A percentile compares a stretch with the other conserved stretches of the same genome.
phyloP scores from a whole-genome alignment of 306 rosid genomes.

The Vigna nakashimae region DNA sequence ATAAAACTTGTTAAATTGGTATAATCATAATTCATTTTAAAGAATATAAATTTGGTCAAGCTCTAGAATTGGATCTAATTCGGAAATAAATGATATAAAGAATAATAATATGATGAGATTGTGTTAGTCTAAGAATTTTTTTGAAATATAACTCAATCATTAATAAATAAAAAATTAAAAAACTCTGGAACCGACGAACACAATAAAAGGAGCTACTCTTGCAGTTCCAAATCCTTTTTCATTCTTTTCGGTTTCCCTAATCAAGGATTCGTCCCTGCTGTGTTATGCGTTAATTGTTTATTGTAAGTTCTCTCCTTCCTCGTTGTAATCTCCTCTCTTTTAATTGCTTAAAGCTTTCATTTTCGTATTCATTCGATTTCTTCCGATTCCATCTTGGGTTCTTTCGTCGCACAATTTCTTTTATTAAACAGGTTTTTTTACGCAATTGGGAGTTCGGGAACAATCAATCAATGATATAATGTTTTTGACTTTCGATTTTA shows the following conservation, averaged over 20 bases:
- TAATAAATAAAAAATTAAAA: not conserved
- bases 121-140: not conserved
- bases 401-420: not conserved
- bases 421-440: not conserved
- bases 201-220: conserved; percentile 8
- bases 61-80: too few species aligned
- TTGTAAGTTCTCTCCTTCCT: conserved; percentile 3
- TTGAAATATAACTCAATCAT: not conserved
- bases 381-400: not conserved
- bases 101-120: not conserved
- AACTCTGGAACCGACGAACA: not conserved
- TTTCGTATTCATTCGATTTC: not conserved
- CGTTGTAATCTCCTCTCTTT: not conserved
- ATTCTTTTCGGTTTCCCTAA: not conserved
- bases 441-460: not conserved
- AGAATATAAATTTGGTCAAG: too few species aligned
- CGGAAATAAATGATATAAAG: too few species aligned
- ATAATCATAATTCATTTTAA: too few species aligned
- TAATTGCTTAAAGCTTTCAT: not conserved
- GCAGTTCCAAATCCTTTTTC: not conserved
- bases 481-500: not conserved
- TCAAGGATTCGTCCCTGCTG: conserved; percentile 3
- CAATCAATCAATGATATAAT: not conserved
- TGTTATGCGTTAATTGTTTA: not conserved
- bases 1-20: too few species aligned